A percentile compares a stretch with the other conserved stretches of the same genome.
These are phyloP conservation scores for Coffea humblotiana DNA, from an alignment of 305 asterid genomes.

Conservation along the genomic window DNA sequence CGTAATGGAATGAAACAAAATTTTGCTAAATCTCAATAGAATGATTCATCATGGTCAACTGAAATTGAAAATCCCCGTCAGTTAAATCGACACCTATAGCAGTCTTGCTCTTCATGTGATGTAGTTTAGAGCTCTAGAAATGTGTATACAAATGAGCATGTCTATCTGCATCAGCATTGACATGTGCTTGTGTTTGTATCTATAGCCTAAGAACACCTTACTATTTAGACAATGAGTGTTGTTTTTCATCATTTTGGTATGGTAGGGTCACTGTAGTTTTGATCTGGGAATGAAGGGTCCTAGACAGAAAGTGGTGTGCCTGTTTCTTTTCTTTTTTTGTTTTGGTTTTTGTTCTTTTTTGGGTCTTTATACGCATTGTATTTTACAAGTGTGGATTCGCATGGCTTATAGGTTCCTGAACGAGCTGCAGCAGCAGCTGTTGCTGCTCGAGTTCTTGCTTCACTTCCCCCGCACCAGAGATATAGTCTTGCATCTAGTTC, in stretches of 20 bases:
- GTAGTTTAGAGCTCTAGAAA: background rate
- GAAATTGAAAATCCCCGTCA: background rate
- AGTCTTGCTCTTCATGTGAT: background rate
- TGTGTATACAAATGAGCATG: background rate
- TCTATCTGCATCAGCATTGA: background rate
- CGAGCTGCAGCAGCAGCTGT: conserved; percentile 99
- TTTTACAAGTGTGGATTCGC: conserved; percentile 17
- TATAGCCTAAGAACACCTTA: background rate
- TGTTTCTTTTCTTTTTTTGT: background rate
- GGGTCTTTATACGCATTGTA: background rate
- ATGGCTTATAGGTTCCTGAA: conserved; percentile 77
- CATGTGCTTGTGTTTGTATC: background rate
- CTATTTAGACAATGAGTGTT: background rate
- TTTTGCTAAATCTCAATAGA: background rate
- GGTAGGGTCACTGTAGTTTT: background rate
- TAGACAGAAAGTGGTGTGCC: background rate
- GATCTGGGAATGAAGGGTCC: background rate
- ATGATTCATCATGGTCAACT: background rate
- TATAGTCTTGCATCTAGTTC: conserved; percentile 78
- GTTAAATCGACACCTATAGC: background rate
- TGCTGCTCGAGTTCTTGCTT: conserved; percentile 94
- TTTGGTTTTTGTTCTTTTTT: background rate
- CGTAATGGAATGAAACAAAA: background rate
- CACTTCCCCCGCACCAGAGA: conserved; percentile 92
- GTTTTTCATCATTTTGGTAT: background rate